Evolutionary conservation across 805 yeast genomes (phyloP).

Genomic region (Yarrowia sp.): DNA sequence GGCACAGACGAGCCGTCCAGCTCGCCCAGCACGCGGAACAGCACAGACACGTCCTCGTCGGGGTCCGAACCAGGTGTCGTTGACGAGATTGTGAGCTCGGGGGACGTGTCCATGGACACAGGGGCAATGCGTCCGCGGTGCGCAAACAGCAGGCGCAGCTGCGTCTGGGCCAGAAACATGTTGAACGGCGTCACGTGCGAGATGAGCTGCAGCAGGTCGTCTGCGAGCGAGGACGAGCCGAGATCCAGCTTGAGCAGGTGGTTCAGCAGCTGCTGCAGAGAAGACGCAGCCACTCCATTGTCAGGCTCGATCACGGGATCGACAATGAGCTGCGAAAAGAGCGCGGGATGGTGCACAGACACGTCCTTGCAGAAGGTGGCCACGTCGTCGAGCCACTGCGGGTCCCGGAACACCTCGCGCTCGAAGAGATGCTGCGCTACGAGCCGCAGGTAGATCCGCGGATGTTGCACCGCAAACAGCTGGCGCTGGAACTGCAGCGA

Average conservation of each 20-base stretch:
- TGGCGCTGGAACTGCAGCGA: conserved; percentile 32
- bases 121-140: conserved; percentile 2
- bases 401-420: not conserved
- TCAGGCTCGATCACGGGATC: conserved; percentile 14
- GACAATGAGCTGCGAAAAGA: conserved; percentile 20
- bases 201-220: conserved; percentile 9
- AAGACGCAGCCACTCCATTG: conserved; percentile 1
- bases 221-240: not conserved
- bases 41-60: not conserved
- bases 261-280: conserved; percentile 8
- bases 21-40: not conserved
- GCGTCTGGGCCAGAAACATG: conserved; percentile 18
- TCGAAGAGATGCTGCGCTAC: conserved; percentile 28
- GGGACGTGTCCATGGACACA: conserved; percentile 13
- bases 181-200: conserved; percentile 22
- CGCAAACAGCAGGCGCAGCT: conserved; percentile 18
- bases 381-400: conserved; percentile 10
- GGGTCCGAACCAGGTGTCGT: not conserved
- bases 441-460: conserved; percentile 17
- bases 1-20: not conserved
- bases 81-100: not conserved
- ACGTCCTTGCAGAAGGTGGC: conserved; percentile 8
- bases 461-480: conserved; percentile 3
- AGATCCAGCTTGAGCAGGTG: not conserved
- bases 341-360: not conserved